Base-by-base conservation (phyloP, 148 eudicot species). In the Vaccinium vitisidaea region DNA sequence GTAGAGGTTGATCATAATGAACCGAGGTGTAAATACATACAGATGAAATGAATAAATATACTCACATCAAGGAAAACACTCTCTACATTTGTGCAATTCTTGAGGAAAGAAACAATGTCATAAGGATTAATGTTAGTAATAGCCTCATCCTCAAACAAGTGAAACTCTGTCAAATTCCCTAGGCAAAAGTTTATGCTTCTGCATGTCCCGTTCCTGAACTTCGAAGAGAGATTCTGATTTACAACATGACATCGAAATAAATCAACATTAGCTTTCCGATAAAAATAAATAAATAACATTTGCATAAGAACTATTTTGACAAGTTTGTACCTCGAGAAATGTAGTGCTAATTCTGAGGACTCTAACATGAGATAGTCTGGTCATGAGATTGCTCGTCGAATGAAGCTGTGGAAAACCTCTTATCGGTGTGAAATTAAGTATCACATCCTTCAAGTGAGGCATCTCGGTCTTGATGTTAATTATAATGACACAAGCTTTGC, bases 321-420 rank as follows among this genome's bases (percentile, higher is more conserved):
- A 15, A 55, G 58, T 54, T 54, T 54, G n/a, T 59, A 59, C 81
- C 67, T 54, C 81, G 10, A 79, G 81, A 79, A 79, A 79, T 53
- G 39, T 55, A 30, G 23, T 3, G 59, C 15, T 79, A 55, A 79
- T 43, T 30, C 23, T 27, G n/a, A 79, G 81, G 58, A 79, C 23
- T 6, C 30, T 15, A 6, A 79, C 58, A 50, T n/a, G 1, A 23
- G 61, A 54, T 36, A 79, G 63, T 3, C 23, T 61, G 23, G 2
- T 3, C 46, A 79, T 7, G 63, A 79, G 48, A 21, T 53, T 21
- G 56, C 11, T 30, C 55, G 8, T 9, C 0, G 55, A 18, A 55
- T 8, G 18, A 54, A 6, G 3, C 23, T 6, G 48, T 1, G 81
- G 81, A 55, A 79, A 16, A 16, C 25, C 43, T 54, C 23, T 54